These are phyloP conservation scores for Gossypium rotundifolium DNA, from an alignment of 345 rosid genomes.

Conservation along the genomic window DNA sequence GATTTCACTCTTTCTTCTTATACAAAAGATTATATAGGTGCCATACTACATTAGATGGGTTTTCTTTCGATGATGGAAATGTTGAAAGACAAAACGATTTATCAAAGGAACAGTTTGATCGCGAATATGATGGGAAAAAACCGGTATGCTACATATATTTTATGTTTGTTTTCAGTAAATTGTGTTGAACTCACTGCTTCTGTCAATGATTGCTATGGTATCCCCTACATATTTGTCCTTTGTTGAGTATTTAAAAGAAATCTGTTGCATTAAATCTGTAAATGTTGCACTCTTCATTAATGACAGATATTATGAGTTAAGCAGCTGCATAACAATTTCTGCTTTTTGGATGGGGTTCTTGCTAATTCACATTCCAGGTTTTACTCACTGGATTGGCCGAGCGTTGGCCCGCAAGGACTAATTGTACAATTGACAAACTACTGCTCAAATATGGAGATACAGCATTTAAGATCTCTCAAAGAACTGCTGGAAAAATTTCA, in stretches of 20 bases:
- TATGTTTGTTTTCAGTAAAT: neutral
- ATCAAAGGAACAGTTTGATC: conserved; percentile 51
- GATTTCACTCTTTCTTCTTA: conserved; percentile 74
- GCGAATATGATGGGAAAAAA: conserved; percentile 52
- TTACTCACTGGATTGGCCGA: conserved; percentile 74
- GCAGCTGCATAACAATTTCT: neutral
- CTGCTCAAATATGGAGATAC: conserved; percentile 56
- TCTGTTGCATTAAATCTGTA: neutral
- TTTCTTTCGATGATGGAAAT: conserved; percentile 59
- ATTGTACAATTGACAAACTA: conserved; percentile 77
- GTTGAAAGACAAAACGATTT: conserved; percentile 58
- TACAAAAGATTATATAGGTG: conserved; percentile 86
- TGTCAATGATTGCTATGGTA: neutral
- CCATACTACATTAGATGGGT: conserved; percentile 55
- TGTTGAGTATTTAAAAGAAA: neutral
- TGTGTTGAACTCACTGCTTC: neutral
- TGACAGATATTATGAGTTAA: neutral
- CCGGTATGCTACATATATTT: conserved; percentile 45
- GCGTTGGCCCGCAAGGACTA: conserved; percentile 79
- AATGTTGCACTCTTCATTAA: neutral
- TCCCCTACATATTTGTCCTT: neutral
- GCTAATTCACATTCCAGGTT: conserved; percentile 40
- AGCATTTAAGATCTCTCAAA: conserved; percentile 77
- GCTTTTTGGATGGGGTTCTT: conserved; percentile 8
- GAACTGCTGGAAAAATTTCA: conserved; percentile 49